Conservation (phyloP, 345 rosid species). For the Euphorbia peplus region DNA sequence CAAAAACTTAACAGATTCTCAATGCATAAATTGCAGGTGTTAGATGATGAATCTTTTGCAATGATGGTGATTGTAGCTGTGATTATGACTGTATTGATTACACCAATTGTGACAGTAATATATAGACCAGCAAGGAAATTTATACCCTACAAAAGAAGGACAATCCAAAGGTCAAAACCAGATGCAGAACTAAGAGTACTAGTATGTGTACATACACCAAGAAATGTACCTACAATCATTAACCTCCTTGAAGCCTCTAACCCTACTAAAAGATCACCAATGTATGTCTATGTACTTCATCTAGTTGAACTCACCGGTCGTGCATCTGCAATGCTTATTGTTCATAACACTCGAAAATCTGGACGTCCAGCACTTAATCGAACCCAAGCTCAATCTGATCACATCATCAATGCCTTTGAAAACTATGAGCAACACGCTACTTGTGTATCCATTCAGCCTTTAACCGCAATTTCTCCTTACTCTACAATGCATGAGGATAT, state of each 20-base stretch:
- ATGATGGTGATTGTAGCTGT: slow-evolving; percentile 77
- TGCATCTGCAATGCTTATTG: slow-evolving; percentile 92
- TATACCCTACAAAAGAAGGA: slow-evolving; percentile 63
- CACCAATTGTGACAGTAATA: slow-evolving; percentile 55
- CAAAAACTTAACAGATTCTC: no score
- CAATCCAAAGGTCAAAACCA: slow-evolving; percentile 58
- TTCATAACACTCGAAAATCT: slow-evolving; percentile 67
- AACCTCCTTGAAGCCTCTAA: slow-evolving; percentile 82
- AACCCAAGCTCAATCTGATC: slow-evolving; percentile 94
- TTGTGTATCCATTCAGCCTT: slow-evolving; percentile 65
- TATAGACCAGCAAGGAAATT: slow-evolving; percentile 62
- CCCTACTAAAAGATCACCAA: slow-evolving; percentile 72
- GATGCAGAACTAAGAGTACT: slow-evolving; percentile 65
- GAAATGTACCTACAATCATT: slow-evolving; percentile 85
- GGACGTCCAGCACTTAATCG: slow-evolving; percentile 72
- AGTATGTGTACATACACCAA: slow-evolving; percentile 78
- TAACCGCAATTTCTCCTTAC: slow-evolving; percentile 90
- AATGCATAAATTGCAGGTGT: slow-evolving; percentile 38
- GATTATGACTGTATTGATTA: slow-evolving; percentile 67
- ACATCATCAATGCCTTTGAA: slow-evolving; percentile 83
- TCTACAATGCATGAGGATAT: slow-evolving; percentile 95
- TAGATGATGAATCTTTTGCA: slow-evolving; percentile 75
- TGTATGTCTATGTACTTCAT: slow-evolving; percentile 77
- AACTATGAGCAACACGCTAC: slow-evolving; percentile 67
- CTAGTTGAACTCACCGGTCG: slow-evolving; percentile 93